phyloP scores from a whole-genome alignment of 352 stramenopile genomes.

The Phytophthora parvispora region DNA sequence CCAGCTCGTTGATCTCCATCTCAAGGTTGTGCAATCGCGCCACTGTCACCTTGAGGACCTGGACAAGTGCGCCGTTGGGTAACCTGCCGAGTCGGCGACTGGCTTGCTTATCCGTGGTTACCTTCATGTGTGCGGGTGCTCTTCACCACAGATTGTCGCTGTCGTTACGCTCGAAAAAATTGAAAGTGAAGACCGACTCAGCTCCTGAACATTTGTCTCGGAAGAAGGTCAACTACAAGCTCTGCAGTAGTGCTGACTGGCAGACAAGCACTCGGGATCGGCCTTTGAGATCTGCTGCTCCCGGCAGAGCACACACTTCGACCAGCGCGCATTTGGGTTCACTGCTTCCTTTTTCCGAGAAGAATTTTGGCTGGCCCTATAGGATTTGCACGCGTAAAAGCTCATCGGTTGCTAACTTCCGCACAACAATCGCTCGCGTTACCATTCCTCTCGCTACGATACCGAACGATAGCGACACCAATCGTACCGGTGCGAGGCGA shows the following conservation, averaged over 20 bases:
- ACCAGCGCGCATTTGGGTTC: no score
- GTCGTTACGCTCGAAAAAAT: no score
- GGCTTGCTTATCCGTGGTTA: constrained; percentile 15
- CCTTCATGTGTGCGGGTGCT: constrained; percentile 20
- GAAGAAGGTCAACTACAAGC: no score
- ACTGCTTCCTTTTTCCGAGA: neutral
- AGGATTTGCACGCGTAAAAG: neutral
- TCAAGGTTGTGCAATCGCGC: constrained; percentile 30
- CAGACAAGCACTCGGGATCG: neutral
- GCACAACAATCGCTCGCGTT: neutral
- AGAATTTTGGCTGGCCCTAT: neutral
- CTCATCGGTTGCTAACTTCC: no score
- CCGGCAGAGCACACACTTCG: no score
- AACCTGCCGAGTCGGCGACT: constrained; percentile 19
- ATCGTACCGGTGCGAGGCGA: no score
- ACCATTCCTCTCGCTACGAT: no score
- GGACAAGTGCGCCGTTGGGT: constrained; percentile 28
- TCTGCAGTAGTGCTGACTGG: neutral
- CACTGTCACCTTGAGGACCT: constrained; percentile 32
- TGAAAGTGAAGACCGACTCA: neutral
- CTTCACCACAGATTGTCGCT: no score
- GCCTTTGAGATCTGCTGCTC: neutral
- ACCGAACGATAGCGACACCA: no score
- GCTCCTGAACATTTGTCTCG: no score
- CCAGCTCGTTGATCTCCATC: constrained; percentile 27